Conservation (phyloP, 129 eudicot species). For the Erigeron canadensis region DNA sequence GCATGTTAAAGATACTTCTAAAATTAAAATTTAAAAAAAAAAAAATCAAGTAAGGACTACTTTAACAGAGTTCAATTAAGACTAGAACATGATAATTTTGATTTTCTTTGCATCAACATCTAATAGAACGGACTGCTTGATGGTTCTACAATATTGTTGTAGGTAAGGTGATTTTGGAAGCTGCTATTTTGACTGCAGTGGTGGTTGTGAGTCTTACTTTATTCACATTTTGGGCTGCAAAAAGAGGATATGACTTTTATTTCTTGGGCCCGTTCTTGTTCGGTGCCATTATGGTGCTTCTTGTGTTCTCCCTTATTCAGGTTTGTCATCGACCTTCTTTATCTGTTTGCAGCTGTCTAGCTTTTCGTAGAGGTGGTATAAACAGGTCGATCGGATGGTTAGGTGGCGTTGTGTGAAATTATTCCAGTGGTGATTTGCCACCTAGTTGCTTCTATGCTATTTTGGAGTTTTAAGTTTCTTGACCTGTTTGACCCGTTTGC, state of each 20-base stretch:
- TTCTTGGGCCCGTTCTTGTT: slow-evolving; percentile 84
- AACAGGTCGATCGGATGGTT: background rate
- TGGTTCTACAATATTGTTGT: slow-evolving; percentile 12
- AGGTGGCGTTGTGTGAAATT: background rate
- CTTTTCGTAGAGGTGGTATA: background rate
- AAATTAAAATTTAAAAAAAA: background rate
- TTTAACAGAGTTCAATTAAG: background rate
- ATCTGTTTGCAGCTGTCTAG: background rate
- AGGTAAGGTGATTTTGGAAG: slow-evolving; percentile 77
- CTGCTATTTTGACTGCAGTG: slow-evolving; percentile 63
- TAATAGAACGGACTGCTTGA: background rate
- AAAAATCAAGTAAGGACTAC: background rate
- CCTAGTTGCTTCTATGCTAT: too few species aligned
- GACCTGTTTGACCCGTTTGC: too few species aligned
- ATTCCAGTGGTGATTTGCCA: too few species aligned
- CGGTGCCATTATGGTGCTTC: slow-evolving; percentile 60
- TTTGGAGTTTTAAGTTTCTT: too few species aligned
- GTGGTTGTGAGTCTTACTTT: slow-evolving; percentile 73
- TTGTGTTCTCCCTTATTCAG: slow-evolving; percentile 69
- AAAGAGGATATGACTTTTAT: slow-evolving; percentile 75
- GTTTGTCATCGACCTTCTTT: slow-evolving; percentile 24
- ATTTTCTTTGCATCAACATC: background rate
- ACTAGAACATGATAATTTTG: background rate
- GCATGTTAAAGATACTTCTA: too few species aligned
- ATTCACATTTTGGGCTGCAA: slow-evolving; percentile 90